Conservation (phyloP, 306 rosid genomes). For the Trifolium subterraneum region DNA sequence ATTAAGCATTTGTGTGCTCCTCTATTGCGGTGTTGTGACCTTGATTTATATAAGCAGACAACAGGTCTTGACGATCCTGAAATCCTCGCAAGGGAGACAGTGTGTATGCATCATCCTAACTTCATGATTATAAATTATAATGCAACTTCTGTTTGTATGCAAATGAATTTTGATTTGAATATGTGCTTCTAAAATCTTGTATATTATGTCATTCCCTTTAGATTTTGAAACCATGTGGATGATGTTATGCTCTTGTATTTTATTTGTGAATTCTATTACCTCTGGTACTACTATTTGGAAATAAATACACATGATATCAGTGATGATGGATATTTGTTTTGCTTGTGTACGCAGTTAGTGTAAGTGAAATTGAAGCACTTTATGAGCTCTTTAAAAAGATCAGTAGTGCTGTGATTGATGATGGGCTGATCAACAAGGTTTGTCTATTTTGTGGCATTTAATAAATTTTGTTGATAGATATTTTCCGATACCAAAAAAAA, state of each 20-base stretch:
- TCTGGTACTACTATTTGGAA: background rate
- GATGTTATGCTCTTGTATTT: constrained; percentile 14
- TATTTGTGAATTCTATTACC: constrained; percentile 11
- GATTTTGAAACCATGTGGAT: constrained; percentile 3
- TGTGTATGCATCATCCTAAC: constrained; percentile 66
- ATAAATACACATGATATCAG: background rate
- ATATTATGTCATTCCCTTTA: background rate
- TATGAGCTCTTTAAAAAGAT: constrained; percentile 97
- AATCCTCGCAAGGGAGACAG: constrained; percentile 90
- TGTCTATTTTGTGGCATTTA: constrained; percentile 31
- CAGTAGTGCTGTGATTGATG: constrained; percentile 95
- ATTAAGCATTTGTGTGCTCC: constrained; percentile 65
- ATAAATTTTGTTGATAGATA: background rate
- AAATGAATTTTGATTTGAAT: constrained; percentile 14
- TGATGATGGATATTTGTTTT: constrained; percentile 22
- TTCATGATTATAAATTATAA: background rate
- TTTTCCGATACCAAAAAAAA: constrained; percentile 18
- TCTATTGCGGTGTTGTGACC: constrained; percentile 71
- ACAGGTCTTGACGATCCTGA: constrained; percentile 92
- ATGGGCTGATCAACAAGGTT: constrained; percentile 97
- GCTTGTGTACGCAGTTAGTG: constrained; percentile 72
- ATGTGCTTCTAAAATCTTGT: constrained; percentile 20
- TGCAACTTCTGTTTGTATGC: background rate
- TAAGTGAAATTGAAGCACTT: constrained; percentile 98
- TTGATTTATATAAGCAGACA: constrained; percentile 75